Conservation (phyloP, 2,329 filamentous ascomycete genomes). For the Lomentospora prolificans region DNA sequence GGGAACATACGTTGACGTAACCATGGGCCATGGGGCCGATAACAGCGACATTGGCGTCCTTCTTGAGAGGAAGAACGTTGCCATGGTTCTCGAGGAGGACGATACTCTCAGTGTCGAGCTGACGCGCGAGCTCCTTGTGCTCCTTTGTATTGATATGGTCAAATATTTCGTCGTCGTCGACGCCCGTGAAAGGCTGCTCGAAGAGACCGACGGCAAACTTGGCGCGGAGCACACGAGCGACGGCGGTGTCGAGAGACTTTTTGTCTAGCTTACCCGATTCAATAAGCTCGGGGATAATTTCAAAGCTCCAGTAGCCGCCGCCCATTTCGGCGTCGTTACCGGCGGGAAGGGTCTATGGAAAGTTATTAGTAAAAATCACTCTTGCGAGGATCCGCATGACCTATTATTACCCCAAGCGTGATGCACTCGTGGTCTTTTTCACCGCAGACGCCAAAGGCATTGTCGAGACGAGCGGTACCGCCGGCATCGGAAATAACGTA, state of each 20-base stretch:
- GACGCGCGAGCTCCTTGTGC: constrained; percentile 46
- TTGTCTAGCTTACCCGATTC: constrained; percentile 49
- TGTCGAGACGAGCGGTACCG: constrained; percentile 58
- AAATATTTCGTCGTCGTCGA: constrained; percentile 42
- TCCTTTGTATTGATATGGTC: constrained; percentile 53
- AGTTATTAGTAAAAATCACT: too few relatives aligned
- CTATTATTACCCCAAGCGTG: constrained; percentile 48
- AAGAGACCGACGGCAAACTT: constrained; percentile 66
- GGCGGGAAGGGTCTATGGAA: constrained; percentile 44
- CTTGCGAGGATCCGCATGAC: too few relatives aligned
- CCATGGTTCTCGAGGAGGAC: constrained; percentile 51
- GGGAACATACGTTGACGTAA: constrained; percentile 51
- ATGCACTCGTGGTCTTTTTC: constrained; percentile 54
- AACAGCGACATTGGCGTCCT: constrained; percentile 58
- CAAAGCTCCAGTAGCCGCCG: constrained; percentile 61
- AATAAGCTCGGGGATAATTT: constrained; percentile 56
- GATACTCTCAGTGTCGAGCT: constrained; percentile 55
- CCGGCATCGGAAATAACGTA: constrained; percentile 56
- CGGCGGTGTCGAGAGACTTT: constrained; percentile 53
- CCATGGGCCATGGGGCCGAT: constrained; percentile 68
- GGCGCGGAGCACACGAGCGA: constrained; percentile 52
- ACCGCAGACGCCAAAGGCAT: constrained; percentile 53
- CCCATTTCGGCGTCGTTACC: constrained; percentile 72
- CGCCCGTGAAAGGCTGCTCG: constrained; percentile 56
- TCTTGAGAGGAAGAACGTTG: constrained; percentile 42